Evolutionary conservation across 441 rosid species (phyloP).

Genomic region (Bocquillonia castaneifolia): DNA sequence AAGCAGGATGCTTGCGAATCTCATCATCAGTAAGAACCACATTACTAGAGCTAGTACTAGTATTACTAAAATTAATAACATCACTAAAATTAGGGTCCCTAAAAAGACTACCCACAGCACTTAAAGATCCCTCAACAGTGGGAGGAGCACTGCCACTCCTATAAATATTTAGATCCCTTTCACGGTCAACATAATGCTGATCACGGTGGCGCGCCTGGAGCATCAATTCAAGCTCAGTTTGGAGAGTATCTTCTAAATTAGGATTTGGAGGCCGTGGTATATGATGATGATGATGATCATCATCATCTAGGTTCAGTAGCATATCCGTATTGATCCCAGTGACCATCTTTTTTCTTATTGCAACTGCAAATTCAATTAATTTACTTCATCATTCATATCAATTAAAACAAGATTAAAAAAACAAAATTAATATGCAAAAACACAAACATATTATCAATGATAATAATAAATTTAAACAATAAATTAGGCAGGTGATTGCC

Average conservation of each 20-base stretch:
- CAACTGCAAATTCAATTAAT: too few relatives aligned
- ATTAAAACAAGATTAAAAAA: too few relatives aligned
- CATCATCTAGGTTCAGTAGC: slow-evolving; percentile 43
- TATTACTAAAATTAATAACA: slow-evolving; percentile 19
- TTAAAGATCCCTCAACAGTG: slow-evolving; percentile 78
- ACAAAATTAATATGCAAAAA: too few relatives aligned
- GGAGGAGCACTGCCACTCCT: slow-evolving; percentile 98
- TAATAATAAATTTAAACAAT: too few relatives aligned
- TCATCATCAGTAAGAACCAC: slow-evolving; percentile 65
- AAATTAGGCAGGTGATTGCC: too few relatives aligned
- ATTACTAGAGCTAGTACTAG: slow-evolving; percentile 24
- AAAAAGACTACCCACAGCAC: slow-evolving; percentile 66
- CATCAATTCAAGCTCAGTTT: slow-evolving; percentile 63
- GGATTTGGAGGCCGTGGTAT: slow-evolving; percentile 43
- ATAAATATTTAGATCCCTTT: slow-evolving; percentile 46
- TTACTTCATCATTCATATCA: too few relatives aligned
- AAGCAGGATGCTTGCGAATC: slow-evolving; percentile 73
- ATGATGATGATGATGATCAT: too few relatives aligned
- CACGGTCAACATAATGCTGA: slow-evolving; percentile 39
- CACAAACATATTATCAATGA: too few relatives aligned
- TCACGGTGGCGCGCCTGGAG: slow-evolving; percentile 51
- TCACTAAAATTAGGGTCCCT: slow-evolving; percentile 43
- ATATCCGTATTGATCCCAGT: slow-evolving; percentile 53
- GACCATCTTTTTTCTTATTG: slow-evolving; percentile 39
- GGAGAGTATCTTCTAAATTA: slow-evolving; percentile 55